Base-by-base conservation (phyloP, 2,329 filamentous ascomycete genomes). In the Phyllosticta citrichinensis region DNA sequence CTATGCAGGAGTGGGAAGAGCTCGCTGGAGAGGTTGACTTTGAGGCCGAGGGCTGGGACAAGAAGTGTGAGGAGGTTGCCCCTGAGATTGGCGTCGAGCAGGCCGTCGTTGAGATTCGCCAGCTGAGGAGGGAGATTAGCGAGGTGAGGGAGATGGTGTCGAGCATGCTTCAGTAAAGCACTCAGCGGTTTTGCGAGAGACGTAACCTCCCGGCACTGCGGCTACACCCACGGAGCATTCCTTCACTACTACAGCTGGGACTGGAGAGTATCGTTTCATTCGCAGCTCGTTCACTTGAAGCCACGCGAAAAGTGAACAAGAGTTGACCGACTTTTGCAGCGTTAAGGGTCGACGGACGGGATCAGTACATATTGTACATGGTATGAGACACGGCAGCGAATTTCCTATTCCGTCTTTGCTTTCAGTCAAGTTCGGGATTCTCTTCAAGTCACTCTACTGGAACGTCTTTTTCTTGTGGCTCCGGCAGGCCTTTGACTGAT, bases 1-100 rank as follows among this genome's bases (percentile, higher is more conserved):
- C 85, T 0, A 76, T 88, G 9, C 88, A 97, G 70, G 93, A 97
- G 71, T 99, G 94, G 94, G 94, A 99, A 76, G 88, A 96, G 72
- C 79, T 93, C 70, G 75, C 80, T 9, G 79, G 79, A 6, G 82
- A 88, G 58, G 71, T 93, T 20, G 88, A 96, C 70, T 89, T 95
- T 68, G 89, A 96, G 68, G 79, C 83, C 0, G 89, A 93, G 63
- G 90, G 88, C 0, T 99, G 94, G 94, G 79, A 82, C 40, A 91
- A 94, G 79, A 86, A 82, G 61, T 91, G 96, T 2, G 80, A 85
- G 57, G 76, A 79, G n/a, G 87, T 84, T 22, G 89, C 85, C 71
- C 88, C 91, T 0, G 91, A 97, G 71, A 83, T 97, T 4, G 87
- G 91, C 67, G 83, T 87, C 33, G 91, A 97, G 64, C 83, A 82